A percentile compares a stretch with the other conserved stretches of the same genome.
phyloP scores from a whole-genome alignment of 1,139 yeast genomes.

The Wickerhamiella pararugosa region DNA sequence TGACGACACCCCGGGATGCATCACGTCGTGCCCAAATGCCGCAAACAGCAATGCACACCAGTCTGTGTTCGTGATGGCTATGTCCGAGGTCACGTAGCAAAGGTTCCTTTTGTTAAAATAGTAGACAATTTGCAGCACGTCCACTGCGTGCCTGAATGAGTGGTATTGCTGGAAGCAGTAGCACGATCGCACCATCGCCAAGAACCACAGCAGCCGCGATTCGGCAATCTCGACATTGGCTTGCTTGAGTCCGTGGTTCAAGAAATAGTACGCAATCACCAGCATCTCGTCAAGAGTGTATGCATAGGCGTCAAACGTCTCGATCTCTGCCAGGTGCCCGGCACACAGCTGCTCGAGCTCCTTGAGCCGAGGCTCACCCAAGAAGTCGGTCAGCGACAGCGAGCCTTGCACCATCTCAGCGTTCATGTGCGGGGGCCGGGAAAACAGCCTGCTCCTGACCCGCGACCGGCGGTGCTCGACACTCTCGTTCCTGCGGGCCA shows the following conservation, averaged over 20 bases:
- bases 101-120: conserved; percentile 24
- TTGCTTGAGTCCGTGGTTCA: conserved; percentile 20
- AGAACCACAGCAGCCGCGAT: conserved; percentile 39
- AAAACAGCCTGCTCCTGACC: background rate
- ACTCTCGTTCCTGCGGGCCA: background rate
- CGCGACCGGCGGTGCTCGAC: background rate
- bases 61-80: conserved; percentile 27
- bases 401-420: too few relatives aligned
- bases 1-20: conserved; percentile 92
- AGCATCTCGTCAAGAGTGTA: conserved; percentile 33
- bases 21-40: conserved; percentile 89
- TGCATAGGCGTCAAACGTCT: conserved; percentile 11
- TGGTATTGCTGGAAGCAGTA: conserved; percentile 84
- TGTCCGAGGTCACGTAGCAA: background rate
- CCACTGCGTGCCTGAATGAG: conserved; percentile 90
- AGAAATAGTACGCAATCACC: conserved; percentile 43
- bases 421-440: background rate
- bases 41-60: conserved; percentile 52
- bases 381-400: conserved; percentile 6
- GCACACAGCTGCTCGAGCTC: conserved; percentile 1
- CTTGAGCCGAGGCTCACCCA: conserved; percentile 5
- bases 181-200: conserved; percentile 36
- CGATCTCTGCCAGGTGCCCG: background rate
- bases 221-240: conserved; percentile 20
- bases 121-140: conserved; percentile 74